Percentiles rank a stretch among this genome's conserved stretches.
Conservation (phyloP, 208 protist genomes). For the Pavlovales sp. region DNA sequence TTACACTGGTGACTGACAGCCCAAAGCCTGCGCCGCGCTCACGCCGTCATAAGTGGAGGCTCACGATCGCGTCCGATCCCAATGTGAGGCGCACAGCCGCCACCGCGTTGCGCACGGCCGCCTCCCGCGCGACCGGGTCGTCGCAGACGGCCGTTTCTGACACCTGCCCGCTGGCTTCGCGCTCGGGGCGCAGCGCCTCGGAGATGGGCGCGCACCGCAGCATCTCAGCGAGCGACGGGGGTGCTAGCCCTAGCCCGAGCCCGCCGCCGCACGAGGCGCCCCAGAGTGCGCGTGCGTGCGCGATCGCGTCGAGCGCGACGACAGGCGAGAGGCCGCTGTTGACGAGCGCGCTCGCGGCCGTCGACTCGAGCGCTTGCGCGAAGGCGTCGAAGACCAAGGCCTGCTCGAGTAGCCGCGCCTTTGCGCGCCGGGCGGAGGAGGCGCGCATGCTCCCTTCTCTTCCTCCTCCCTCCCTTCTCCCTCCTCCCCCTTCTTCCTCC, state of each 20-base stretch:
- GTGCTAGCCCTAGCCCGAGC: too few relatives aligned
- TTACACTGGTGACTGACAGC: too few relatives aligned
- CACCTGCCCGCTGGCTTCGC: not conserved
- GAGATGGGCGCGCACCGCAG: not conserved
- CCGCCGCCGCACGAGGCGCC: too few relatives aligned
- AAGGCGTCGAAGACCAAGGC: not conserved
- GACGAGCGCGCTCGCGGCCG: not conserved
- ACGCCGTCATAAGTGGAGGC: too few relatives aligned
- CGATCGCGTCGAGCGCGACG: too few relatives aligned
- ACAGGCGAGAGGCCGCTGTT: not conserved
- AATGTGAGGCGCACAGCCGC: not conserved
- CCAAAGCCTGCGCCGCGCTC: too few relatives aligned
- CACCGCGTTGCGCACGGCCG: not conserved
- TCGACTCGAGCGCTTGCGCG: not conserved
- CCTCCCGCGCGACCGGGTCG: not conserved
- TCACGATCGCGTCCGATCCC: not conserved
- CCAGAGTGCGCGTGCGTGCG: not conserved
- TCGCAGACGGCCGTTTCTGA: not conserved
- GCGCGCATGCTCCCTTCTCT: too few relatives aligned
- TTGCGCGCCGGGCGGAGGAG: too few relatives aligned
- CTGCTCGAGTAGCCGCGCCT: not conserved
- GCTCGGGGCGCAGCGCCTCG: not conserved
- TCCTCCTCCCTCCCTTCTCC: not conserved
- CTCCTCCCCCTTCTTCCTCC: not conserved
- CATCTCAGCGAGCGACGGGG: not conserved